These are phyloP conservation scores for Citeromyces nyonsensis DNA, from an alignment of 805 yeast species.

Conservation along the genomic window DNA sequence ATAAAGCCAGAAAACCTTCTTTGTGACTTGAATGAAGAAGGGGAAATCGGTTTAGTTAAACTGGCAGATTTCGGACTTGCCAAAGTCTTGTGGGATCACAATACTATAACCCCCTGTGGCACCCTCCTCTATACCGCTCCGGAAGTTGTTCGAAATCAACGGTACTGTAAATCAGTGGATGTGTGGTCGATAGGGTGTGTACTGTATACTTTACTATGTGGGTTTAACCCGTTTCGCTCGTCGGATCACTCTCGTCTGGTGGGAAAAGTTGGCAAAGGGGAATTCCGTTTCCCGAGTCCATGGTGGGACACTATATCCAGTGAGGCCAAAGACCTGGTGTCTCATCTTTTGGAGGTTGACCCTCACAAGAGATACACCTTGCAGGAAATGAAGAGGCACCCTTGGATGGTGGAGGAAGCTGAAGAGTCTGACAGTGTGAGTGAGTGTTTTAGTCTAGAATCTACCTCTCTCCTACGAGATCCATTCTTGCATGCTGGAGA, in stretches of 20 bases:
- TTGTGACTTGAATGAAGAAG: conserved; percentile 60
- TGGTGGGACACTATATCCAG: conserved; percentile 81
- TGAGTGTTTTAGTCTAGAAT: too few species aligned
- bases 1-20: conserved; percentile 70
- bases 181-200: conserved; percentile 99
- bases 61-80: conserved; percentile 93
- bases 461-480: too few species aligned
- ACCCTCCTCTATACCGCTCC: conserved; percentile 99
- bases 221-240: conserved; percentile 95
- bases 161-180: conserved; percentile 87
- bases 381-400: conserved; percentile 57
- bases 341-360: conserved; percentile 54
- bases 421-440: too few species aligned
- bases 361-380: conserved; percentile 55
- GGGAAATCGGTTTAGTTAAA: conserved; percentile 79
- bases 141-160: conserved; percentile 88
- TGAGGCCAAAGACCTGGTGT: conserved; percentile 58
- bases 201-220: conserved; percentile 82
- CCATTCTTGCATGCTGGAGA: too few species aligned
- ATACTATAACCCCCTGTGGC: conserved; percentile 96
- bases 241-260: conserved; percentile 63
- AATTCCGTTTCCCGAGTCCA: conserved; percentile 60
- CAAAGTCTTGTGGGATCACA: conserved; percentile 75
- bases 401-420: conserved; percentile 47
- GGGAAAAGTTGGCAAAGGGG: conserved; percentile 67